Evolutionary conservation across 1,284 basidiomycete species (phyloP), one percentile per base, ranked within the genome.

Genomic region (Tilletiaria anomala): DNA sequence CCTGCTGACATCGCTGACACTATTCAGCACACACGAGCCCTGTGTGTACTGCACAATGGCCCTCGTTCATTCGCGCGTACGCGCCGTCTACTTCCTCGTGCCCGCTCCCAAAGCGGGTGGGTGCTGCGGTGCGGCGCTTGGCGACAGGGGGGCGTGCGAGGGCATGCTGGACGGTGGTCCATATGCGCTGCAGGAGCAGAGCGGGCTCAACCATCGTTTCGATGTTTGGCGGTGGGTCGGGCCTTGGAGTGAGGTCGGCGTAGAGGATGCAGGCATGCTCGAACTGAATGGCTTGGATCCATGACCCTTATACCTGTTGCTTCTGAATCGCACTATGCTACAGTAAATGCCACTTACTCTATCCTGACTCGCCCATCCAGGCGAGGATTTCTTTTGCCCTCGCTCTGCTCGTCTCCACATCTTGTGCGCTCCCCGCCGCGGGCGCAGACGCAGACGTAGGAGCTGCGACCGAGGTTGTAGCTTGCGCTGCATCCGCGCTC

Each of bases 101-200:
- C 53, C 58, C 5, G 43, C 50, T 0, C 57, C 61, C 5, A 50
- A 54, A 2, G 17, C 56, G 0, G 63, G 63, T 5, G 63, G 44
- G 0, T 65, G 58, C 33, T 61, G 60, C 38, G 61, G 63, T 16
- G 44, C 52, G 0, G 31, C 50, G 2, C 24, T 49, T 5, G 33
- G 31, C 16, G 16, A 35, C 0, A 10, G 12, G 1, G 19, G 34
- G 3, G 23, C 22, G 10, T 56, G 53, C 37, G 43, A 50, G 4
- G 54, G 41, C 1, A 54, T 36, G 6, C 18, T 42, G 6, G 59
- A 58, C 32, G 63, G 63, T 1, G 63, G 63, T 1, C 44, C 59
- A 12, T 68, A 63, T 37, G 56, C 55, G 4, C 47, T 71, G 10
- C 70, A 71, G 37, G 70, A 71, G 47, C 67, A 70, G 39, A 59